Percentiles rank a stretch among this genome's conserved stretches.
Conservation (phyloP, 2,329 filamentous ascomycete species). For the Calonectria pauciramosa region DNA sequence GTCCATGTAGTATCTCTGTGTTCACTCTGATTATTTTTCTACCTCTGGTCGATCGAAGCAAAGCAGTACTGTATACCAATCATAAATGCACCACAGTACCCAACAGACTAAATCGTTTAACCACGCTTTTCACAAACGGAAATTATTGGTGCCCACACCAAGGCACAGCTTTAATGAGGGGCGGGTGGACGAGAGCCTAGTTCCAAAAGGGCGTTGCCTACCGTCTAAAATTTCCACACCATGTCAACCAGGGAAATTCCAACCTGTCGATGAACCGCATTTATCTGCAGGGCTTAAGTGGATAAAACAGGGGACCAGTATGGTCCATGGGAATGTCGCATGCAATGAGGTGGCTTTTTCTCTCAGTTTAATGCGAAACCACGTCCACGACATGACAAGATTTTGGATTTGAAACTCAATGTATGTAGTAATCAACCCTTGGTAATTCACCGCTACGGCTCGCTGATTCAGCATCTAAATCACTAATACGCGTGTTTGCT, state of each 20-base stretch:
- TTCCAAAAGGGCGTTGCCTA: not conserved
- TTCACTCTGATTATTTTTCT: no score
- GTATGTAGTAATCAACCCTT: not conserved
- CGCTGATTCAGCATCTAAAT: no score
- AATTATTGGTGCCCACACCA: not conserved
- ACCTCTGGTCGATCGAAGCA: no score
- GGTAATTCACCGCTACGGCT: not conserved
- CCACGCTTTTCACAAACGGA: not conserved
- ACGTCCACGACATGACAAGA: not conserved
- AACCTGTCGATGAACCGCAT: not conserved
- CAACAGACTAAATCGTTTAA: not conserved
- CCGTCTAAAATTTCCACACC: not conserved
- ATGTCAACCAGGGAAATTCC: not conserved
- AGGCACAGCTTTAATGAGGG: not conserved
- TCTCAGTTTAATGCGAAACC: not conserved
- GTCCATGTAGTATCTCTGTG: no score
- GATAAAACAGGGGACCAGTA: not conserved
- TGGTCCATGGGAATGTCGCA: not conserved
- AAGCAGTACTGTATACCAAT: not conserved
- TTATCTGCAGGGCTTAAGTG: not conserved
- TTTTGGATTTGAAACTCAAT: not conserved
- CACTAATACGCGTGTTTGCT: not conserved
- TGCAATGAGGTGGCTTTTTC: not conserved
- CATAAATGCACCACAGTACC: not conserved
- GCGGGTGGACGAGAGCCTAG: not conserved